Base-by-base conservation (phyloP, 805 yeast species). In the Yarrowia osloensis region DNA sequence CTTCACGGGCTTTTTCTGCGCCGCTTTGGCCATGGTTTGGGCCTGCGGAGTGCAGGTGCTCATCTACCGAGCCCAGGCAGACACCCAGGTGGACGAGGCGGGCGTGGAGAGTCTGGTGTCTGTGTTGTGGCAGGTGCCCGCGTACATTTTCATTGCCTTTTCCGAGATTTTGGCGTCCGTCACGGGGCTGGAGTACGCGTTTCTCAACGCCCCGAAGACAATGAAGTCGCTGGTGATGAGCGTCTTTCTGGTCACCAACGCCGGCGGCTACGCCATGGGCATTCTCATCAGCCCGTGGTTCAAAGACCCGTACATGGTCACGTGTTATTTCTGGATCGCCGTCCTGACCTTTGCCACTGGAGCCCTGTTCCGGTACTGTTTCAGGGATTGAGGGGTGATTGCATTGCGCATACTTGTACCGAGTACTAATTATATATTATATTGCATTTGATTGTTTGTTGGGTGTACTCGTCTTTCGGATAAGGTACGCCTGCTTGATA, bases 101-200 rank as follows among this genome's bases (percentile, higher is more conserved):
- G 26, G 6, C 9, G 63, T 28, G 19, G 86, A 88, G 42, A 84
- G 84, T 73, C 76, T 81, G 62, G 80, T 88, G 49, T 88, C 88
- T 74, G 86, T 90, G 70, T 90, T 90, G 70, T 80, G 86, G 69
- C 93, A 89, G 78, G 80, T 82, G 13, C 88, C 88, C 17, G 88
- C 91, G 2, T 90, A 89, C 77, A 82, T 88, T 47, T 78, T 90
- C 69, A 86, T 88, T 77, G 94, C 90, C 12, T 74, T 88, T 65
- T 85, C 92, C 21, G 96, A 90, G 77, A 89, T 89, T 71, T 83
- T 90, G 71, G 92, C 93, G 28, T 87, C 90, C 62, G 85, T 89
- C 73, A 89, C 95, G n/a, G 95, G 94, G 71, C 83, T 88, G 72
- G 95, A 90, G 78, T 89, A 88, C 73, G 96, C 96, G 17, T 90